Conservation (phyloP, 164 flowering plant genomes). For the Nymphaea thermarum region DNA sequence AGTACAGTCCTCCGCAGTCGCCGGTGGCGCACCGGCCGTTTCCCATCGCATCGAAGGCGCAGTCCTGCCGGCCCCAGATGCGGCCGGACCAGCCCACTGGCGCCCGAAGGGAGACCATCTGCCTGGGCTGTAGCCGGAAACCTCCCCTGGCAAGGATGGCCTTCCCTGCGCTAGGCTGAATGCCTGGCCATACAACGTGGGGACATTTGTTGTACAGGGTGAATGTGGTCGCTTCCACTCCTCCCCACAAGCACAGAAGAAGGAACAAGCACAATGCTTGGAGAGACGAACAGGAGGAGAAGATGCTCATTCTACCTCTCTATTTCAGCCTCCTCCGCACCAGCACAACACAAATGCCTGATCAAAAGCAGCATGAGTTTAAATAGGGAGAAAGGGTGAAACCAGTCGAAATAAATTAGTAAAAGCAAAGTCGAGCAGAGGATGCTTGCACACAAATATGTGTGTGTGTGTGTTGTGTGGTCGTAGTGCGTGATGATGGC, state of each 20-base stretch:
- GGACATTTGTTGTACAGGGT: slow-evolving; percentile 61
- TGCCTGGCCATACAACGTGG: slow-evolving; percentile 89
- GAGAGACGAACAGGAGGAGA: not conserved
- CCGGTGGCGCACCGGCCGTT: slow-evolving; percentile 80
- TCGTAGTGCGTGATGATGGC: not conserved
- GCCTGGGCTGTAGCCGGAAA: slow-evolving; percentile 49
- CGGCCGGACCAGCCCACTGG: slow-evolving; percentile 91
- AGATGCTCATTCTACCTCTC: not conserved
- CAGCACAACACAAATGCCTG: not conserved
- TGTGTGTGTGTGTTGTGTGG: not conserved
- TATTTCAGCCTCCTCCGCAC: not conserved
- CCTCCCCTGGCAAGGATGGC: slow-evolving; percentile 75
- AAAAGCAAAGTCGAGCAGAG: not conserved
- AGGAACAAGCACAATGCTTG: not conserved
- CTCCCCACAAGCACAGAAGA: not conserved
- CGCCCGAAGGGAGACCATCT: slow-evolving; percentile 41
- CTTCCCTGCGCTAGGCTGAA: slow-evolving; percentile 75
- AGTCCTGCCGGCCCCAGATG: slow-evolving; percentile 92
- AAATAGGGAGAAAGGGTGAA: not conserved
- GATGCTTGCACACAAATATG: not conserved
- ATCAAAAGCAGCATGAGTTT: not conserved
- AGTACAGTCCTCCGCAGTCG: slow-evolving; percentile 83
- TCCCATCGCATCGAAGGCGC: slow-evolving; percentile 57
- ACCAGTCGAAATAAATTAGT: too few species aligned
- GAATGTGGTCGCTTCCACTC: slow-evolving; percentile 32